Evolutionary conservation across 2,329 filamentous ascomycete genomes (phyloP).

Genomic region (Claviceps citrina): DNA sequence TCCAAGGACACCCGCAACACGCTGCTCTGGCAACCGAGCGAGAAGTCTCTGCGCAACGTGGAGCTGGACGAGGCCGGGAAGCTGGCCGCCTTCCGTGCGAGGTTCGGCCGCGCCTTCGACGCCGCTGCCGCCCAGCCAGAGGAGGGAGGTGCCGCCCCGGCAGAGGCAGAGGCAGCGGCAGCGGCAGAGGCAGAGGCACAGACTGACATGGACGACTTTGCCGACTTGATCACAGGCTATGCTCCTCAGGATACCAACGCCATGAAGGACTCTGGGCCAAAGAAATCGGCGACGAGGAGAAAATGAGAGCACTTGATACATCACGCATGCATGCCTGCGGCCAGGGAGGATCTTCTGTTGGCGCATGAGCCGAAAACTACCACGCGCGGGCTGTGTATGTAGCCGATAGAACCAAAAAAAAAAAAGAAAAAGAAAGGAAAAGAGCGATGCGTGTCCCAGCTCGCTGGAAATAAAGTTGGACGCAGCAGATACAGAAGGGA

Average conservation of each 20-base stretch:
- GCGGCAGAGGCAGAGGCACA: slow-evolving; percentile 14
- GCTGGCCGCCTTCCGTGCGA: slow-evolving; percentile 67
- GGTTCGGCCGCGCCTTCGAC: slow-evolving; percentile 79
- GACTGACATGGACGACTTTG: slow-evolving; percentile 20
- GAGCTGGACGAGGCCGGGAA: slow-evolving; percentile 92
- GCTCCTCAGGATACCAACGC: slow-evolving; percentile 22
- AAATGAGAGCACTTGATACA: too few relatives aligned
- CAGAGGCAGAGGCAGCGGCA: slow-evolving; percentile 12
- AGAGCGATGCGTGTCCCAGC: too few relatives aligned
- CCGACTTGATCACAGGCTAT: slow-evolving; percentile 39
- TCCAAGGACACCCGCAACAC: slow-evolving; percentile 81
- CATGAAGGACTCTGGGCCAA: slow-evolving; percentile 21
- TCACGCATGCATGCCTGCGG: too few relatives aligned
- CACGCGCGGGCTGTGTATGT: background rate
- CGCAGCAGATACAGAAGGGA: too few relatives aligned
- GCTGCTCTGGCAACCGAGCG: slow-evolving; percentile 76
- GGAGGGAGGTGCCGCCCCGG: slow-evolving; percentile 18
- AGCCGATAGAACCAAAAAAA: too few relatives aligned
- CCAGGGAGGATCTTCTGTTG: background rate
- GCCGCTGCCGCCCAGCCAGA: slow-evolving; percentile 25
- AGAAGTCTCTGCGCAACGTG: slow-evolving; percentile 66
- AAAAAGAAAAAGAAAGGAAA: too few relatives aligned
- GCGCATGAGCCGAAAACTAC: background rate
- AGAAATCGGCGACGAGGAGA: slow-evolving; percentile 33
- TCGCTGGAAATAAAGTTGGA: too few relatives aligned